A percentile compares a stretch with the other conserved stretches of the same genome.
Evolutionary conservation across 1,284 basidiomycete genomes (phyloP).

Genomic region (Vanrija humicola): DNA sequence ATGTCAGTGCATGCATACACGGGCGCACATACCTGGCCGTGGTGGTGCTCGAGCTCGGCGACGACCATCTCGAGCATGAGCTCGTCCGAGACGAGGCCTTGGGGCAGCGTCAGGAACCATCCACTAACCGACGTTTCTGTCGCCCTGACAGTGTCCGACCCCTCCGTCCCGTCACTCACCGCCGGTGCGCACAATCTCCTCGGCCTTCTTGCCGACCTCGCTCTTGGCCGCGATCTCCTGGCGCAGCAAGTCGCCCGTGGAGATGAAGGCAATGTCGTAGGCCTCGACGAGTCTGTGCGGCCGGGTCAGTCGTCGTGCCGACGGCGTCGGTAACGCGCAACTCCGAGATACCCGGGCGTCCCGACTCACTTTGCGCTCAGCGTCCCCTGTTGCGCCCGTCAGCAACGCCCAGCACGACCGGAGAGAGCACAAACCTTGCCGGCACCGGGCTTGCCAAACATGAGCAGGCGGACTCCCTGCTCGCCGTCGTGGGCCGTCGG

Average conservation of each 20-base stretch:
- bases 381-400: slow-evolving; percentile 1
- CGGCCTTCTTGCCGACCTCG: slow-evolving; percentile 42
- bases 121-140: background rate
- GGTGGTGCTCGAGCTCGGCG: slow-evolving; percentile 43
- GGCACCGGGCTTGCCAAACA: slow-evolving; percentile 49
- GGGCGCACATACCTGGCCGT: slow-evolving; percentile 33
- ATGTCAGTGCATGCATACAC: slow-evolving; percentile 27
- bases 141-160: background rate
- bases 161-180: slow-evolving; percentile 25
- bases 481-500: slow-evolving; percentile 2
- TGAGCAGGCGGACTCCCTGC: slow-evolving; percentile 37
- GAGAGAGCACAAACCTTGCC: slow-evolving; percentile 38
- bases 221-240: slow-evolving; percentile 46
- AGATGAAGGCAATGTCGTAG: slow-evolving; percentile 48
- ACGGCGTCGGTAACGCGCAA: too few species aligned
- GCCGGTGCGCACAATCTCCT: slow-evolving; percentile 43
- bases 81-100: slow-evolving; percentile 48
- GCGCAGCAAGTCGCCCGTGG: slow-evolving; percentile 48
- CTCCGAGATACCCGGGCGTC: background rate
- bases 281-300: slow-evolving; percentile 40
- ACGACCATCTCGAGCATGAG: slow-evolving; percentile 49
- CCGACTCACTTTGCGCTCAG: background rate
- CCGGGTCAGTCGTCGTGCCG: background rate
- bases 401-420: background rate
- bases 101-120: background rate